A percentile compares a stretch with the other conserved stretches of the same genome.
These are phyloP conservation scores for Mrakia gelida DNA, from an alignment of 768 basidiomycete species.

Conservation along the genomic window DNA sequence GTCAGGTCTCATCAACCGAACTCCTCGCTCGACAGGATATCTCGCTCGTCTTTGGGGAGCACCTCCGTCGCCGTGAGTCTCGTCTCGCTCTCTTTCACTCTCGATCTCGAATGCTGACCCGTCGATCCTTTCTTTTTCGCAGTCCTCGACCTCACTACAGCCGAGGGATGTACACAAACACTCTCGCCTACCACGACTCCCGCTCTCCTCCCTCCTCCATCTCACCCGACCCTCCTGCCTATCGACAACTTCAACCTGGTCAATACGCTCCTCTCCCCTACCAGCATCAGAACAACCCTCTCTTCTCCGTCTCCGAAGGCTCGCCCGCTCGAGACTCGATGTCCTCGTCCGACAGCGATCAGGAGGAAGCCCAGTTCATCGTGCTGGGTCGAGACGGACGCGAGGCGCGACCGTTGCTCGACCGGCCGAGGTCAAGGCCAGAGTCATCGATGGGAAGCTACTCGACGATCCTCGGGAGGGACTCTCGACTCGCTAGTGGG, in stretches of 20 bases:
- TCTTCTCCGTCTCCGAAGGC: neutral
- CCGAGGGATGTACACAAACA: neutral
- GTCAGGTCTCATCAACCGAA: neutral
- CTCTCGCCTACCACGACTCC: neutral
- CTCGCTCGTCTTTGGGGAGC: neutral
- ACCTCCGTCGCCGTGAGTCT: neutral
- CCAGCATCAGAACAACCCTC: neutral
- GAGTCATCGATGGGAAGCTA: neutral
- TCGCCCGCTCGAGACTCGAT: neutral
- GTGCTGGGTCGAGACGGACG: neutral
- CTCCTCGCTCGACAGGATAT: neutral
- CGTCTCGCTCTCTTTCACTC: neutral
- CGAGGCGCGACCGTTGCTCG: neutral
- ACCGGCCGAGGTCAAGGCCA: neutral
- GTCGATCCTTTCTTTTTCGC: neutral
- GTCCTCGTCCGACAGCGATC: constrained; percentile 1
- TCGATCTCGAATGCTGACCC: neutral
- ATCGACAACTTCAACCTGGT: neutral
- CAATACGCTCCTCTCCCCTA: neutral
- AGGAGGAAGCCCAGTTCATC: neutral
- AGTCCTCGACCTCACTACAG: neutral
- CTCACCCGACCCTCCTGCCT: neutral
- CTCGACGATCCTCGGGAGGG: constrained; percentile 11
- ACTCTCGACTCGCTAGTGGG: neutral
- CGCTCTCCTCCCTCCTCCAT: neutral